phyloP scores from a whole-genome alignment of 176 grass and related monocot genomes.

The Lolium perenne region DNA sequence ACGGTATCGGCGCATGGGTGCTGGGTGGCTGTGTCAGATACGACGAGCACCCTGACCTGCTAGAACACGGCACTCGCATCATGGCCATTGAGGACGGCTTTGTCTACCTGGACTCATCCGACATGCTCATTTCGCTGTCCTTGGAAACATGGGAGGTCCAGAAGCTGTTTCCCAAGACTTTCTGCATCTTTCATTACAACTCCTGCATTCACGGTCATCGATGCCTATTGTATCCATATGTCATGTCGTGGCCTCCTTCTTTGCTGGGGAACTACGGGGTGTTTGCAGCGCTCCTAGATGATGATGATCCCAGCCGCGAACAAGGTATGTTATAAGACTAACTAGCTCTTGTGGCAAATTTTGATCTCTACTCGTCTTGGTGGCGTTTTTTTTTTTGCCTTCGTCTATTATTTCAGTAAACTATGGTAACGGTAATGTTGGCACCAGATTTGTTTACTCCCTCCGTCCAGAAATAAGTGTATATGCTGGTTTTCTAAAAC shows the following conservation, averaged over 20 bases:
- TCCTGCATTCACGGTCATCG: neutral
- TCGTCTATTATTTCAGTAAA: too few species aligned
- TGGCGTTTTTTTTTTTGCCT: too few species aligned
- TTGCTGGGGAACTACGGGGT: conserved; percentile 21
- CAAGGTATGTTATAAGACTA: neutral
- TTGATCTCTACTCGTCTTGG: too few species aligned
- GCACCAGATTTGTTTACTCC: too few species aligned
- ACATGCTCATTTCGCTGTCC: conserved; percentile 8
- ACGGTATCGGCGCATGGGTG: neutral
- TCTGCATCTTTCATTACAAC: neutral
- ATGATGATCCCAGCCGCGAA: neutral
- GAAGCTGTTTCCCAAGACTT: conserved; percentile 4
- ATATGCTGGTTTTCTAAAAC: too few species aligned
- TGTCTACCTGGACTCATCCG: conserved; percentile 12
- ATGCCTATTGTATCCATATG: neutral
- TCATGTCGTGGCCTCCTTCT: conserved; percentile 37
- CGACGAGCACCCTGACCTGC: neutral
- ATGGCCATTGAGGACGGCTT: neutral
- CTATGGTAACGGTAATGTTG: too few species aligned
- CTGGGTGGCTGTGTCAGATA: neutral
- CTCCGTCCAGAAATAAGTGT: too few species aligned
- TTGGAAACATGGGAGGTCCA: conserved; percentile 32
- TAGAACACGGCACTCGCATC: neutral
- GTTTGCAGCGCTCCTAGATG: neutral
- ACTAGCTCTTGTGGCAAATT: too few species aligned